Base-by-base conservation (phyloP, 2,329 filamentous ascomycete species). In the Parascedosporium putredinis region DNA sequence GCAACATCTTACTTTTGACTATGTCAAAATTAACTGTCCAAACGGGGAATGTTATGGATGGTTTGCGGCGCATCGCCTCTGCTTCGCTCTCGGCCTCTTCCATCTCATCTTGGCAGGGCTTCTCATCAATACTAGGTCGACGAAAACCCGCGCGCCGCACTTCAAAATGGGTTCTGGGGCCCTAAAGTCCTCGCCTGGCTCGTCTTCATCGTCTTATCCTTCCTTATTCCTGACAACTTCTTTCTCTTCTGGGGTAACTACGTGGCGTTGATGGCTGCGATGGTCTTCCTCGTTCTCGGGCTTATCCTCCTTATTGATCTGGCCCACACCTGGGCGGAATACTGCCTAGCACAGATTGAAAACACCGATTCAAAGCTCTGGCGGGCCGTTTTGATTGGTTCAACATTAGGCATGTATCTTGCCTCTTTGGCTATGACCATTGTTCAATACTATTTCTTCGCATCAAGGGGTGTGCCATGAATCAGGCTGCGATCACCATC, bases 121-220 rank as follows among this genome's bases (percentile, higher is more conserved):
- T 53, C 77, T 98, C 42, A 74, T 97, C 50, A 93, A 93, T 47
- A 89, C 98, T 47, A 81, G 79, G 49, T 88, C 83, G 45, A 93
- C 90, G 22, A 87, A 65, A 86, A 95, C 64, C 85, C 86, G 42
- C 84, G 93, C 55, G 90, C 93, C 2, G 78, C 81, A 16, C 78
- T 98, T 49, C 93, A 98, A 64, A 98, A 98, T 69, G 93, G 91
- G n/a, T 98, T 88, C 68, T 98, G 93, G 93, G 93, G 90, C 2
- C 93, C 93, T 43, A 98, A 98, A 71, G 77, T 98, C 52, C 79
- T 96, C 53, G 80, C 83, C 48, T 98, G 93, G 93, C 63, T 96
- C 46, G 81, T 75, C 12, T 79, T 97, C 57, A 82, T 97, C 53
- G 87, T 96, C 52, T 64, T 95, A 52, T 95, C 90, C 23, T 98